These are phyloP conservation scores for Oxytropis ochrocephala DNA, from an alignment of 306 rosid species.

Conservation along the genomic window DNA sequence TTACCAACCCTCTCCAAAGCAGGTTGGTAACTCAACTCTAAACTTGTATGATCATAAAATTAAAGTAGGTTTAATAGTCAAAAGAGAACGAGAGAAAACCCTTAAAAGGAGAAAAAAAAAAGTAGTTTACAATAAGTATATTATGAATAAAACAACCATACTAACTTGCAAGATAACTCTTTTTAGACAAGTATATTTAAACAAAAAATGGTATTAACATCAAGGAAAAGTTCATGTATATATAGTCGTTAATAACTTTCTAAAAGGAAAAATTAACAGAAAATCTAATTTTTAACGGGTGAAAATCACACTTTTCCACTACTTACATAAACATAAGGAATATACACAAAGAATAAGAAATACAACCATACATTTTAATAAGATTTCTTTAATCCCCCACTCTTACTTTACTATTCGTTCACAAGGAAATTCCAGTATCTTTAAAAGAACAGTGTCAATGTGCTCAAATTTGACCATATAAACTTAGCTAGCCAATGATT, in stretches of 20 bases:
- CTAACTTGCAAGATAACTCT: constrained; percentile 28
- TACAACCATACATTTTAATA: constrained; percentile 1
- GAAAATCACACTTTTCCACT: constrained; percentile 26
- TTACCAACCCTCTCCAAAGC: too few species aligned
- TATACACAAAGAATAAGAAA: constrained; percentile 7
- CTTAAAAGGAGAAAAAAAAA: background rate
- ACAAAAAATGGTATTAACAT: constrained; percentile 13
- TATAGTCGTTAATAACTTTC: constrained; percentile 28
- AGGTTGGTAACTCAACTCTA: too few species aligned
- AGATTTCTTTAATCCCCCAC: constrained; percentile 18
- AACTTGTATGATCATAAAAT: constrained; percentile 8
- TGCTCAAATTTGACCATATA: constrained; percentile 18
- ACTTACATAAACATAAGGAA: background rate
- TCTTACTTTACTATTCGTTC: constrained; percentile 29
- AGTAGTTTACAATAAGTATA: background rate
- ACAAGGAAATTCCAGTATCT: constrained; percentile 11
- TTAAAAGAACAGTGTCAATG: background rate
- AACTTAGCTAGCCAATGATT: background rate
- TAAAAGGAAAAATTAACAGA: constrained; percentile 15
- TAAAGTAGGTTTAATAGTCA: background rate
- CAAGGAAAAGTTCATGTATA: constrained; percentile 12
- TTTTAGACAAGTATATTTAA: constrained; percentile 17
- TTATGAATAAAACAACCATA: constrained; percentile 11
- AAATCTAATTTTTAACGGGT: constrained; percentile 15
- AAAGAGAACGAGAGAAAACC: background rate